Base-by-base conservation (phyloP, 768 basidiomycete genomes). In the Hirschioporus abietinus region DNA sequence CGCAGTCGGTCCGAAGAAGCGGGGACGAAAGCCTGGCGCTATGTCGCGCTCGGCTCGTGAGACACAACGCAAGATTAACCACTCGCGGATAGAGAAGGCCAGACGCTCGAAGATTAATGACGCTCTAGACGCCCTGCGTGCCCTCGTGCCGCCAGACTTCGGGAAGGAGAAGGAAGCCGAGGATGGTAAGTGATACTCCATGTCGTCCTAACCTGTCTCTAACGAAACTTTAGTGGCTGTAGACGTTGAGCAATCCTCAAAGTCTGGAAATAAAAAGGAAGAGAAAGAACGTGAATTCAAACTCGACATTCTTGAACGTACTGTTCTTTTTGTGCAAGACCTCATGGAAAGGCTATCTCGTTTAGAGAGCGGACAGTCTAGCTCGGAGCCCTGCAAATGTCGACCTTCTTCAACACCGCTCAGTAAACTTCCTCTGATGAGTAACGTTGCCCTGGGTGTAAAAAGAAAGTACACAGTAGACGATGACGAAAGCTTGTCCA, bases 51-150 rank as follows among this genome's bases (percentile, higher is more conserved):
- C 85, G 17, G 91, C 91, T 34, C 83, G 95, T 61, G 95, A 96
- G 77, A 85, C 89, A 1, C 88, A 93, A 76, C 87, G 96, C 64
- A 94, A 96, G 75, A 86, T 93, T 36, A 97, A 97, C 77, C 96
- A 99, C 73, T 93, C 91, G 6, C 87, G 95, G 68, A 99, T 99
- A 74, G 96, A 99, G 79, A 92, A 96, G 74, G 88, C 95, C 0
- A 81, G 96, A 34, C 83, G 96, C 67, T 96, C 96, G 12, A 97
- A 97, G 83, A 98, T 99, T 70, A 99, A 99, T 74, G 90, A 93
- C 64, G 93, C 95, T 0, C 82, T 98, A 6, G 83, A 88, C 1
- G 86, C 88, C 1, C 78, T 98, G 60, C 86, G 89, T 68, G 81
- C 83, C 69, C 87, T 97, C 71, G 93, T 96, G 0, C 93, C 94